Base-by-base conservation (phyloP, 805 yeast species). In the Ogataea nitratoaversa region DNA sequence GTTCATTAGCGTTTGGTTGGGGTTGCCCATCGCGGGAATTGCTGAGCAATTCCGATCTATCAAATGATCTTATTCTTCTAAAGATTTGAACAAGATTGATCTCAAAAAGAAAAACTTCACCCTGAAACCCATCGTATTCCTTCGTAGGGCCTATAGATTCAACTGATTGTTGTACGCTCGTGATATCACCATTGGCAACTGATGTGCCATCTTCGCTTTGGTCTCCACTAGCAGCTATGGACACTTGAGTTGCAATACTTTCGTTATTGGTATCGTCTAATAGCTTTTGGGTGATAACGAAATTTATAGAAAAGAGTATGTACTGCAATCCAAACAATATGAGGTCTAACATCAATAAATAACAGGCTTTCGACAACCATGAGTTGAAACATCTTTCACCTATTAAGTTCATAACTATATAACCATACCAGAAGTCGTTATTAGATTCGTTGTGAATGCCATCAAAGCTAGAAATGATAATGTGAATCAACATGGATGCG, bases 121-220 rank as follows among this genome's bases (percentile, higher is more conserved):
- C 79, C 32, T 69, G 68, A 44, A 63, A 70, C 1, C 78, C 79
- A 49, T 74, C 77, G 29, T 51, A 57, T 19, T 50, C 53, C 28
- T 49, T 51, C 9, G 29, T 32, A 11, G 27, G 30, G 19, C 39
- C 46, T 12, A 31, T 35, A 4, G 38, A 42, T 17, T 36, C 41
- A 20, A 37, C 32, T 3, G 42, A 38, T 62, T 61, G 37, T 48
- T 12, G 48, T 19, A 12, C 24, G 5, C 54, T 36, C n/a, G n/a
- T n/a, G n/a, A n/a, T n/a, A n/a, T n/a, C n/a, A n/a, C n/a, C n/a
- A n/a, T n/a, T n/a, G n/a, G n/a, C n/a, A n/a, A n/a, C n/a, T n/a
- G n/a, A n/a, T 22, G 25, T 22, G 25, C 9, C 25, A 22, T 11
- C 25, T 22, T 11, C 9, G 11, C 11, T 7, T 22, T 22, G 25